phyloP scores from a whole-genome alignment of 148 eudicot species.

The Talinum fruticosum region DNA sequence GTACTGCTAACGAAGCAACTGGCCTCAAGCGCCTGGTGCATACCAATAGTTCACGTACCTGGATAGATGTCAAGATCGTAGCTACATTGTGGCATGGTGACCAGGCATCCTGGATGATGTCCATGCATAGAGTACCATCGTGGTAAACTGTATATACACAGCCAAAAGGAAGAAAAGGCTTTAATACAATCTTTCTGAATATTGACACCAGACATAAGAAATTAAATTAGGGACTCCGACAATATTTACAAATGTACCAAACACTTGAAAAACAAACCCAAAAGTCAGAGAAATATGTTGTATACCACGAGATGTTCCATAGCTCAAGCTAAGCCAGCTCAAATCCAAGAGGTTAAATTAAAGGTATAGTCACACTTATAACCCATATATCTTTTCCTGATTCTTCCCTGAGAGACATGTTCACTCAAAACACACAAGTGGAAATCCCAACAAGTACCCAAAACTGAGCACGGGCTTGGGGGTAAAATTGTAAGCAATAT shows the following conservation, averaged over 20 bases:
- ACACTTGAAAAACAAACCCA: background rate
- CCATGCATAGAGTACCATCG: constrained; percentile 40
- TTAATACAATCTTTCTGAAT: background rate
- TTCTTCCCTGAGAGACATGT: background rate
- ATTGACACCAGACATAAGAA: background rate
- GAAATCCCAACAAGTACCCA: too few relatives aligned
- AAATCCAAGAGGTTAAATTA: background rate
- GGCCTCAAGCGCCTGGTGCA: too few relatives aligned
- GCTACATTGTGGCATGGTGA: constrained; percentile 41
- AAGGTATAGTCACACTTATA: background rate
- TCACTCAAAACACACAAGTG: background rate
- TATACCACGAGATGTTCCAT: background rate
- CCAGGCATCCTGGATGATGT: constrained; percentile 41
- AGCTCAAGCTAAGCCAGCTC: background rate
- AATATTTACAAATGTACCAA: background rate
- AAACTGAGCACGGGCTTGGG: too few relatives aligned
- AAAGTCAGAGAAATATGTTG: background rate
- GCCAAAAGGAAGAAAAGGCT: background rate
- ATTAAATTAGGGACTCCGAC: background rate
- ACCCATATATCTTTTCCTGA: background rate
- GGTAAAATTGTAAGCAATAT: background rate
- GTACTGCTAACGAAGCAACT: background rate
- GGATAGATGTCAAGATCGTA: constrained; percentile 39
- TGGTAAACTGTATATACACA: constrained; percentile 25
- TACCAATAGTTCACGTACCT: constrained; percentile 18